Evolutionary conservation across 371 early-diverging fungal genomes (phyloP), one percentile per base, ranked within the genome.

Genomic region (Mucor racemosus): DNA sequence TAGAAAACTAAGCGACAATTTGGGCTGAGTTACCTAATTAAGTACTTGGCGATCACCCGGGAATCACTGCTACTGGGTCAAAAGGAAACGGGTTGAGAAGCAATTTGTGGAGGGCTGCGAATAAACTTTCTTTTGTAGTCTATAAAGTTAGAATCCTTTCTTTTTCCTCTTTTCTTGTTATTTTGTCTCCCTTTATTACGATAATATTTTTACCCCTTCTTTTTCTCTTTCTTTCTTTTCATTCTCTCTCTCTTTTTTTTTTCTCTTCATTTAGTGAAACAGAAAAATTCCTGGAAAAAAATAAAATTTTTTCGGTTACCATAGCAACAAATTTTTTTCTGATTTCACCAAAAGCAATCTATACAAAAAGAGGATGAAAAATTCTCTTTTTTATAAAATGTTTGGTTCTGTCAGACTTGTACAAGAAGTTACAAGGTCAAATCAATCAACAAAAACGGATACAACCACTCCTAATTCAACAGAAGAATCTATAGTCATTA

Each of bases 321-420:
- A 21, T 31, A 53, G 31, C 21, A 53, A 53, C 53, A 53, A 26
- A 31, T 21, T 53, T 53, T 36, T 50, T 53, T 46, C 46, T 53
- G 53, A 53, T 53, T 53, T 31, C 31, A 14, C 11, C 10, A 31
- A 10, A 50, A 44, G 17, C 7, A 44, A 44, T 8, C 15, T 10
- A 10, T 3, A 48, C 9, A 8, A 11, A 50, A 50, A 31, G 53
- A 53, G 53, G 31, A 53, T 53, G 53, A 53, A 31, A 5, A 40
- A 68, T 72, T 68, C 67, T 64, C 72, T 75, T 44, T 64, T 82
- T 17, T 75, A 78, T 35, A 77, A 75, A 68, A 65, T 84, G 76
- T 72, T 84, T 70, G 71, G 78, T 41, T 81, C 81, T 39, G 75
- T 84, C 34, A 73, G 72, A 64, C 73, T 84, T n/a, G 79, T 84